phyloP scores from a whole-genome alignment of 768 basidiomycete species.

The Pisolithus tinctorius region DNA sequence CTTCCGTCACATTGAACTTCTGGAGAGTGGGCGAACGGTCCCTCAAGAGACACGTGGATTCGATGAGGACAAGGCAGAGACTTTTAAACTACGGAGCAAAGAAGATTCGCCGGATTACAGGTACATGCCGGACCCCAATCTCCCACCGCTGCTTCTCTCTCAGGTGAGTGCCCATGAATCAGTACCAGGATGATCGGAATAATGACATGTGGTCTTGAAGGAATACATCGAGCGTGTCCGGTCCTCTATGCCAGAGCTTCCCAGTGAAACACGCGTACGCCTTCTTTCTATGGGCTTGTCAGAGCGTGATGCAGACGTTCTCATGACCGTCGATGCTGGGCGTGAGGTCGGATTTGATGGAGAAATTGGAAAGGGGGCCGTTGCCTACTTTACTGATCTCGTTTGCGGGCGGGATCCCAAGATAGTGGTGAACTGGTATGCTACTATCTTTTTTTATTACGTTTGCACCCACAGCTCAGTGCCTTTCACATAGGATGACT shows the following conservation, averaged over 20 bases:
- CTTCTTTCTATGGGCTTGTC: slow-evolving; percentile 51
- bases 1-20: slow-evolving; percentile 63
- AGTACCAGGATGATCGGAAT: background rate
- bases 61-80: slow-evolving; percentile 74
- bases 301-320: slow-evolving; percentile 62
- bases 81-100: slow-evolving; percentile 79
- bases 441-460: background rate
- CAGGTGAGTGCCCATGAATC: slow-evolving; percentile 30
- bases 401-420: slow-evolving; percentile 53
- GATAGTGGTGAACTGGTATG: slow-evolving; percentile 79
- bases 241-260: slow-evolving; percentile 66
- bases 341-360: slow-evolving; percentile 61
- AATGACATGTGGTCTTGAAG: slow-evolving; percentile 31
- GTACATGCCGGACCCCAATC: slow-evolving; percentile 96
- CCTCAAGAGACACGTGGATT: slow-evolving; percentile 89
- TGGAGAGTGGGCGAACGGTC: slow-evolving; percentile 39
- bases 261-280: slow-evolving; percentile 51
- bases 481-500: slow-evolving; percentile 57
- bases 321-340: slow-evolving; percentile 66
- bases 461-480: background rate
- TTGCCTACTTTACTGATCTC: slow-evolving; percentile 78
- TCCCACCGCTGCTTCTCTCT: slow-evolving; percentile 64
- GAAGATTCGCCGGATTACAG: slow-evolving; percentile 94
- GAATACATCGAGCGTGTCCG: slow-evolving; percentile 50
- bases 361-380: slow-evolving; percentile 41